Percentiles rank a stretch among this genome's conserved stretches.
Evolutionary conservation across 1,284 basidiomycete species (phyloP).

Genomic region (Wallemia mellicola): DNA sequence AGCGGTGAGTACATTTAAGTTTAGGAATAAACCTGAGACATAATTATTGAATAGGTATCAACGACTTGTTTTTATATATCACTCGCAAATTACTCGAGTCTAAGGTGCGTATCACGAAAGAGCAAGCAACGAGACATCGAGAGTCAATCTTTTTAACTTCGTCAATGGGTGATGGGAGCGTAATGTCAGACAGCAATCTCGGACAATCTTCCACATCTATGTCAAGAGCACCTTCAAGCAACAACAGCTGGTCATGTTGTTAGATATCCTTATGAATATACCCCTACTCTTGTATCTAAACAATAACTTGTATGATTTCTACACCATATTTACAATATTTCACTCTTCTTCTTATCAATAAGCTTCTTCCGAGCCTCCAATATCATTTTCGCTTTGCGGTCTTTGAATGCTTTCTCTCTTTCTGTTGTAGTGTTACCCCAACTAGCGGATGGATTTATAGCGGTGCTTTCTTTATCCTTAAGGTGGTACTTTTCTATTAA

Average conservation of each 20-base stretch:
- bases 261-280: neutral
- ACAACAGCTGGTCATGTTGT: neutral
- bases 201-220: neutral
- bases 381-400: neutral
- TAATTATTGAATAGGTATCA: too few relatives aligned
- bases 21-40: too few relatives aligned
- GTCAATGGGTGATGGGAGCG: neutral
- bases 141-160: neutral
- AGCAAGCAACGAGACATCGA: neutral
- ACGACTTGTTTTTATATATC: neutral
- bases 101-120: neutral
- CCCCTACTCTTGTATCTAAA: neutral
- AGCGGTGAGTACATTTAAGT: too few relatives aligned
- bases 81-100: neutral
- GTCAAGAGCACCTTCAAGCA: neutral
- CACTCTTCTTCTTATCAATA: neutral
- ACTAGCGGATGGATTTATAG: neutral
- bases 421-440: neutral
- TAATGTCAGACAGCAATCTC: neutral
- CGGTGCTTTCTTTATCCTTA: neutral
- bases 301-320: neutral
- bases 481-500: neutral
- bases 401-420: neutral
- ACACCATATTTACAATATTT: neutral
- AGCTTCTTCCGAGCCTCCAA: neutral